Evolutionary conservation across 805 yeast species (phyloP).

Genomic region (Candida nemodendra): DNA sequence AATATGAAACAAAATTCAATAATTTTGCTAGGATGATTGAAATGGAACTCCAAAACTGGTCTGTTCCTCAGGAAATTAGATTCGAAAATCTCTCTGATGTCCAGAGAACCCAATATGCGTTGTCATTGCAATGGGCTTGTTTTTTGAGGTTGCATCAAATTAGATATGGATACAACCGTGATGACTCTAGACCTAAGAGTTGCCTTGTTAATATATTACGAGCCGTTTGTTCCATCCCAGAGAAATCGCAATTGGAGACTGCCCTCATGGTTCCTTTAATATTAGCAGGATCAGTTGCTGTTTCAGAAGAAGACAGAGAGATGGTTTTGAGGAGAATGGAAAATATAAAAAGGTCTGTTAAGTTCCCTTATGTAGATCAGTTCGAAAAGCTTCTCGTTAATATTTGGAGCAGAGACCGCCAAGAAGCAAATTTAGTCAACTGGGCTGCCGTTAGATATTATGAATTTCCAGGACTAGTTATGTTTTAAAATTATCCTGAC

Average conservation of each 20-base stretch:
- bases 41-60: slow-evolving; percentile 30
- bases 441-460: slow-evolving; percentile 33
- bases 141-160: slow-evolving; percentile 32
- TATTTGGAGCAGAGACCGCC: slow-evolving; percentile 28
- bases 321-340: slow-evolving; percentile 23
- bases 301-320: slow-evolving; percentile 20
- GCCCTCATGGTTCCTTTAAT: slow-evolving; percentile 30
- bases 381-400: slow-evolving; percentile 25
- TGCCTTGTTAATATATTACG: slow-evolving; percentile 26
- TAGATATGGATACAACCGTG: slow-evolving; percentile 28
- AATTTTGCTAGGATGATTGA: slow-evolving; percentile 28
- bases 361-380: slow-evolving; percentile 29
- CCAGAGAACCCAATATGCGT: slow-evolving; percentile 26
- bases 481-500: slow-evolving; percentile 31
- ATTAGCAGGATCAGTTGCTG: slow-evolving; percentile 32
- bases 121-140: slow-evolving; percentile 33
- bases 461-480: slow-evolving; percentile 32
- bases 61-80: slow-evolving; percentile 18
- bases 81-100: slow-evolving; percentile 21
- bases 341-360: slow-evolving; percentile 20
- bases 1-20: slow-evolving; percentile 26
- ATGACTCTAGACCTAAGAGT: slow-evolving; percentile 25
- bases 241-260: slow-evolving; percentile 26
- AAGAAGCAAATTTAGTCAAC: slow-evolving; percentile 27
- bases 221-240: slow-evolving; percentile 24